Evolutionary conservation across 306 rosid genomes (phyloP), one percentile per base, ranked within the genome.

Genomic region (Begonia loranthoides): DNA sequence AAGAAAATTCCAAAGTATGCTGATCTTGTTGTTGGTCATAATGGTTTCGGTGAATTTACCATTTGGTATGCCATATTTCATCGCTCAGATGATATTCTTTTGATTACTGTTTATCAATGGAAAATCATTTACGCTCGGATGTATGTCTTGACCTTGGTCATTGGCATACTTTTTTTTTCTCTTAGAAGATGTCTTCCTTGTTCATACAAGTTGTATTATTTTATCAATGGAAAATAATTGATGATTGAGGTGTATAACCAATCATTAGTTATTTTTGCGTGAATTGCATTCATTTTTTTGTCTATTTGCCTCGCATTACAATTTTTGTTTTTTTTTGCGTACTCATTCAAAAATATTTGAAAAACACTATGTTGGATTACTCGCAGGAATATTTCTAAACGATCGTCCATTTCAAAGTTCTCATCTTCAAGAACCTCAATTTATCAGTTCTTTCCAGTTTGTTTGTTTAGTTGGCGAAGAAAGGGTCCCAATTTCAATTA

Each of bases 331-430:
- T 41, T 41, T 41, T 12, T 41, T 41, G 45, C 45, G 34, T 41
- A 13, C 60, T 17, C 56, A 24, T 17, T 65, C 47, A 44, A 51
- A n/a, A 49, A 21, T 56, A 64, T 67, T 67, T 74, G 50, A 71
- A 57, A 51, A 9, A 41, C 49, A 40, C 36, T 16, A 40, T 54
- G 57, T 72, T 46, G 55, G 33, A 10, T 49, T 66, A 62, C 61
- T 57, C 49, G 15, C 80, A 88, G 95, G 97, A 95, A 88, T 67
- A 75, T 88, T 63, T 64, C 67, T 11, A 81, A 73, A 62, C 71
- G 77, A 49, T 47, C 58, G 49, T 57, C 74, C 52, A 61, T 88
- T 49, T 81, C 84, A 66, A 79, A 66, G 63, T 79, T 79, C 81
- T 65, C 73, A 58, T 56, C 84, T 53, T 50, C 78, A 60, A 65